Percentiles rank a stretch among this genome's conserved stretches.
phyloP scores from a whole-genome alignment of 768 basidiomycete genomes.

The Pholiota microspora region DNA sequence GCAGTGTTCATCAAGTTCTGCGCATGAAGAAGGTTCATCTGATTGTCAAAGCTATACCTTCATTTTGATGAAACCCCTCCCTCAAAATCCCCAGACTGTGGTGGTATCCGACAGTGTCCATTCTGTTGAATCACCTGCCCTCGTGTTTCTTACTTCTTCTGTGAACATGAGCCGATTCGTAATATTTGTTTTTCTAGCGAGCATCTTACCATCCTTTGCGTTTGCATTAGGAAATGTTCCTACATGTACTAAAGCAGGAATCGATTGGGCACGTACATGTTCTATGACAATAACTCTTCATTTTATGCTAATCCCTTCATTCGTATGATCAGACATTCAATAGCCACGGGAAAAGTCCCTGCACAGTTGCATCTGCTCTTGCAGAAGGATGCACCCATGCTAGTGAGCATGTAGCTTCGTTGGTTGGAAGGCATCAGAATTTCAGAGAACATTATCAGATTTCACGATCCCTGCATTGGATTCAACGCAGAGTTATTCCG shows the following conservation, averaged over 20 bases:
- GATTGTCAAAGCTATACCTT: too few relatives aligned
- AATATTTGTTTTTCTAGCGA: not conserved
- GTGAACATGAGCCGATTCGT: constrained; percentile 2
- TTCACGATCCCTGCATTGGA: constrained; percentile 2
- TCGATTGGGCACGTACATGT: not conserved
- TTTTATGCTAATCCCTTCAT: constrained; percentile 1
- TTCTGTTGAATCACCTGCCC: too few relatives aligned
- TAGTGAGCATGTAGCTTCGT: not conserved
- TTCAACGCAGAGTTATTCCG: not conserved
- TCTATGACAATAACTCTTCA: not conserved
- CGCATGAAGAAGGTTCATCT: too few relatives aligned
- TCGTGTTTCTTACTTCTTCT: too few relatives aligned
- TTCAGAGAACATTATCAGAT: not conserved
- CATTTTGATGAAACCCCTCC: too few relatives aligned
- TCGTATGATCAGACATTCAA: constrained; percentile 3
- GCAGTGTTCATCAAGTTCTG: too few relatives aligned
- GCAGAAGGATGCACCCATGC: constrained; percentile 4
- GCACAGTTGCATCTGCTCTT: constrained; percentile 5
- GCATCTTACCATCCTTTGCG: not conserved
- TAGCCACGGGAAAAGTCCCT: not conserved
- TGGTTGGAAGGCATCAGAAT: not conserved
- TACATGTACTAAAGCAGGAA: not conserved
- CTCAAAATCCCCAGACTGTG: too few relatives aligned
- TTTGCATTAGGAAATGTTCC: not conserved
- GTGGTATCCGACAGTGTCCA: too few relatives aligned